Evolutionary conservation across 2,329 filamentous ascomycete species (phyloP).

Genomic region (Chrysoporthe austroafricana): DNA sequence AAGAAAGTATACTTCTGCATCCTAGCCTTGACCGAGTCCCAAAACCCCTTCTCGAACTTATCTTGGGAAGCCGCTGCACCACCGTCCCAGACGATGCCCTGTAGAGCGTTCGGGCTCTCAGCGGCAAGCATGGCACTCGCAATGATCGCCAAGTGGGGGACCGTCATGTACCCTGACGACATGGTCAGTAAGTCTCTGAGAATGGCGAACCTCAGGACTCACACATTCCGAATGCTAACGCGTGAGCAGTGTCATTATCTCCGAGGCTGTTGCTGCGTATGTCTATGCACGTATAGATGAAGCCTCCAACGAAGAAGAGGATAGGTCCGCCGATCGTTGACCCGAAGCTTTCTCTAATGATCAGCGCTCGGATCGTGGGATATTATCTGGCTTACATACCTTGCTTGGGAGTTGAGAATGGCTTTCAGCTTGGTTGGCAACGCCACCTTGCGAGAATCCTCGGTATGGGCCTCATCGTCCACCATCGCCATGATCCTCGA

Average conservation of each 20-base stretch:
- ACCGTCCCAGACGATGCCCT: constrained; percentile 38
- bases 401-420: constrained; percentile 13
- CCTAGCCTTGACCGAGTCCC: constrained; percentile 28
- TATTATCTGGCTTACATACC: constrained; percentile 8
- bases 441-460: constrained; percentile 30
- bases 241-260: constrained; percentile 39
- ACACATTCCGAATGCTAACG: constrained; percentile 41
- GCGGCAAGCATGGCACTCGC: constrained; percentile 40
- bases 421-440: constrained; percentile 30
- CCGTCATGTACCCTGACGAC: constrained; percentile 40
- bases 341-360: constrained; percentile 31
- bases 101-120: constrained; percentile 37
- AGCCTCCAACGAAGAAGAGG: constrained; percentile 35
- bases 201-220: constrained; percentile 22
- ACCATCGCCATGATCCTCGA: constrained; percentile 37
- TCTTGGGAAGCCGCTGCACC: constrained; percentile 29
- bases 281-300: constrained; percentile 33
- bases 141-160: constrained; percentile 39
- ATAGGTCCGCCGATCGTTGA: constrained; percentile 33
- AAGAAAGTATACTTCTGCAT: constrained; percentile 18
- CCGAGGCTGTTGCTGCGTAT: constrained; percentile 35
- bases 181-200: not conserved
- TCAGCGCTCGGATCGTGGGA: not conserved
- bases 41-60: constrained; percentile 32
- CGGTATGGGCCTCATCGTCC: constrained; percentile 35